Evolutionary conservation across 371 early-diverging fungal species (phyloP).

Genomic region (Apophysomyces sp.): DNA sequence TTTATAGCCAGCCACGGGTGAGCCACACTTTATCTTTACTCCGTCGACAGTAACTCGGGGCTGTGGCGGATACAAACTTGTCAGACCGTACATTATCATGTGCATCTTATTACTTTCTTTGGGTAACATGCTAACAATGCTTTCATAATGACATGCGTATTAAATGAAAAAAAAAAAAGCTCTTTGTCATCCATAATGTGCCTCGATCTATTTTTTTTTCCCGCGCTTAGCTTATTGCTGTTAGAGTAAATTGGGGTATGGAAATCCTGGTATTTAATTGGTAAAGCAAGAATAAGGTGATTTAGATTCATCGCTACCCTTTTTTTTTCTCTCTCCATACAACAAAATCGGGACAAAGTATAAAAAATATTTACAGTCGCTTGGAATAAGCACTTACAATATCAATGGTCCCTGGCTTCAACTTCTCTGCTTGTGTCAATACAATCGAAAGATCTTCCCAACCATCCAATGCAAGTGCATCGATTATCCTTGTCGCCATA

Average conservation of each 20-base stretch:
- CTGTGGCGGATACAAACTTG: neutral
- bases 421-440: conserved; percentile 55
- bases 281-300: neutral
- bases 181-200: too few species aligned
- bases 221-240: too few species aligned
- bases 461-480: conserved; percentile 31
- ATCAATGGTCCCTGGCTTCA: conserved; percentile 51
- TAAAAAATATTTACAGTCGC: neutral
- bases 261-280: too few species aligned
- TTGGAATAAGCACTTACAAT: neutral
- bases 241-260: too few species aligned
- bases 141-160: too few species aligned
- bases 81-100: neutral
- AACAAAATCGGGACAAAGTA: too few species aligned
- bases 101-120: neutral
- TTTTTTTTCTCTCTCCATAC: too few species aligned
- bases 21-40: conserved; percentile 1
- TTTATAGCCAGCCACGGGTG: conserved; percentile 2
- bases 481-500: conserved; percentile 14
- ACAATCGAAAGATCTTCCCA: conserved; percentile 48
- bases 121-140: neutral
- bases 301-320: neutral
- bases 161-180: too few species aligned
- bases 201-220: neutral
- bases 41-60: neutral